Evolutionary conservation across 169 alveolate genomes (phyloP).

Genomic region (Plasmodium knowlesi): DNA sequence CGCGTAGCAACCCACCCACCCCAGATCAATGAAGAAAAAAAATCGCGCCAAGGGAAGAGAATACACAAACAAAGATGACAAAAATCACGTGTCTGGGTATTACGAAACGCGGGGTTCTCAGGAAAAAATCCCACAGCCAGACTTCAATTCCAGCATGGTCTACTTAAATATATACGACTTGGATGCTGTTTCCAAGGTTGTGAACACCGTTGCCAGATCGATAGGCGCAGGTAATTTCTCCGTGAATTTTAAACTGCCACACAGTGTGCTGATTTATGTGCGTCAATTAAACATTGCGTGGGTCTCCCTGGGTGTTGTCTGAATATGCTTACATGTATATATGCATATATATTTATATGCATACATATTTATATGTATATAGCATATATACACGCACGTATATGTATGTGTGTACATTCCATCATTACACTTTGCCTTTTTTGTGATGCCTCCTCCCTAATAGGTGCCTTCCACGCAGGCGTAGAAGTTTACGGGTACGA

Average conservation of each 20-base stretch:
- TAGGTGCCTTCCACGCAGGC: slow-evolving; percentile 85
- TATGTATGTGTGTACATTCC: neutral
- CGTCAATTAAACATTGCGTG: too few species aligned
- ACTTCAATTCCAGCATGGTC: slow-evolving; percentile 53
- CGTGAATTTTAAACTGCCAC: too few species aligned
- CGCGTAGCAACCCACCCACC: neutral
- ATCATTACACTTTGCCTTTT: neutral
- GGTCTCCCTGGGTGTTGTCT: too few species aligned
- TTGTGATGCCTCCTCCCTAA: neutral
- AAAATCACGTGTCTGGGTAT: neutral
- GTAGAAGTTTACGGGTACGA: slow-evolving; percentile 84
- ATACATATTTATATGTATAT: neutral
- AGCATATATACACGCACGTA: too few species aligned
- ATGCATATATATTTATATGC: neutral
- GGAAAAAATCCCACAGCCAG: slow-evolving; percentile 6
- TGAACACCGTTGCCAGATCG: slow-evolving; percentile 80
- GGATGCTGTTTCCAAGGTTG: slow-evolving; percentile 80
- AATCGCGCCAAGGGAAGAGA: slow-evolving; percentile 4
- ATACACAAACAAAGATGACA: slow-evolving; percentile 3
- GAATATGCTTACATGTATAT: neutral
- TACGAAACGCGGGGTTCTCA: neutral
- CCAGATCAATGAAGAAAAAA: slow-evolving; percentile 9
- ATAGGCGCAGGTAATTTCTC: slow-evolving; percentile 78
- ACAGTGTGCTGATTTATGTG: too few species aligned
- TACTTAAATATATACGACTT: slow-evolving; percentile 83